Base-by-base conservation (phyloP, 345 rosid species). In the Rhodomyrtus tomentosa region DNA sequence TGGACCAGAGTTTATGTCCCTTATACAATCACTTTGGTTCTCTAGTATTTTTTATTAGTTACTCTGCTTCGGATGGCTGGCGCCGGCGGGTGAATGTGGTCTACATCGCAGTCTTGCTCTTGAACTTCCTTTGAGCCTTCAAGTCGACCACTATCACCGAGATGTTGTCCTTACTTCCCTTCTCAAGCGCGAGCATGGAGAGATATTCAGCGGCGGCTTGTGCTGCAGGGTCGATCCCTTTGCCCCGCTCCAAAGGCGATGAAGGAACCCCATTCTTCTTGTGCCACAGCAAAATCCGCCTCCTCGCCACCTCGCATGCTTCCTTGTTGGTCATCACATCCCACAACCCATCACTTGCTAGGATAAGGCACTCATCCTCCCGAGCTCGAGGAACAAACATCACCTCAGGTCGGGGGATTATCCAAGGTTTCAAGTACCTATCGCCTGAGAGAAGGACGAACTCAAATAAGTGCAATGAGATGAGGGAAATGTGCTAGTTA, bases 131-230 rank as follows among this genome's bases (percentile, higher is more conserved):
- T 83, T 93, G 99, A 82, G 93, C 92, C 89, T 93, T 96, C 90
- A 95, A 88, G 92, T 96, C 99, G 84, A 96, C 92, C 80, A 96
- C 98, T 38, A 96, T 89, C 81, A 96, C 92, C 2, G 98, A 92
- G 89, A 95, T 87, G 88, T 96, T 95, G 89, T 96, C 99, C 83
- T 89, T 91, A 94, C 98, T 93, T 58, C 98, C 98, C 85, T 91
- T 96, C 62, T 93, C 95, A 50, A 91, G 72, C 55, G 98, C 99
- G 7, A 96, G 94, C 90, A 86, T 89, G 0, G 95, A 89, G 22
- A 96, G 97, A 89, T 87, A 92, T 48, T 93, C 96, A 0, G 99
- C 98, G 0, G 98, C 98, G 0, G 93, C 96, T 87, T 93, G 97
- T 25, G 98, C 90, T 3, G 98, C 96, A 0, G 88, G 94, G 85